phyloP scores from a whole-genome alignment of 139 green algal species.

The Parachlorella kessleri region DNA sequence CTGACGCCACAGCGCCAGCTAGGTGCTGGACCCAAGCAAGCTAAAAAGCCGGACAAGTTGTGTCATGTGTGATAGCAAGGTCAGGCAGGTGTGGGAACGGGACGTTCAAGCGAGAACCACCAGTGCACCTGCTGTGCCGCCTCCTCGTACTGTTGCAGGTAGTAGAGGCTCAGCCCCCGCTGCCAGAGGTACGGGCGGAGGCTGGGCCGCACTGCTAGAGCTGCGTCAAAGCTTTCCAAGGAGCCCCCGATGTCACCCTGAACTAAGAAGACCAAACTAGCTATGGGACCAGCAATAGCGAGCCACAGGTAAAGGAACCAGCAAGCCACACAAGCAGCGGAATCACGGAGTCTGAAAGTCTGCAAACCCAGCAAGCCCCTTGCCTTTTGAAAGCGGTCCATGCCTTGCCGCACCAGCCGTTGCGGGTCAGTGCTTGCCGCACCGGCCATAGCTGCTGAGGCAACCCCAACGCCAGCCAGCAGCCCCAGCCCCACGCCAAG shows the following conservation, averaged over 20 bases:
- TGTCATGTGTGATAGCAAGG: too few relatives aligned
- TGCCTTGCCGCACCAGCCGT: neutral
- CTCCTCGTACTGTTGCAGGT: constrained; percentile 61
- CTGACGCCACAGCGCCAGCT: too few relatives aligned
- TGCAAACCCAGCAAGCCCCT: too few relatives aligned
- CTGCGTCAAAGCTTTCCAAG: constrained; percentile 63
- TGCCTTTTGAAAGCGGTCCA: neutral
- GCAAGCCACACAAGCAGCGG: too few relatives aligned
- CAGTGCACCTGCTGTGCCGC: constrained; percentile 63
- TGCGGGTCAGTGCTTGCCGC: neutral
- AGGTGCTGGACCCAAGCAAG: too few relatives aligned
- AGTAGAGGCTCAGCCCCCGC: constrained; percentile 82
- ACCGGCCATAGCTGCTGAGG: neutral
- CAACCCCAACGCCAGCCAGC: neutral
- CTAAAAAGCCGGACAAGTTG: too few relatives aligned
- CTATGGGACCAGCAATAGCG: neutral
- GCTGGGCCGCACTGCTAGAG: constrained; percentile 34
- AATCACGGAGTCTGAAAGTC: too few relatives aligned
- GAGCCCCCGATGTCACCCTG: constrained; percentile 63
- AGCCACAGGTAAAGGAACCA: too few relatives aligned
- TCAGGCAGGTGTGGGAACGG: too few relatives aligned
- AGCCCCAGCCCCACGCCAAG: neutral
- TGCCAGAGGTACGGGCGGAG: constrained; percentile 56
- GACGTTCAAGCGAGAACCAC: too few relatives aligned
- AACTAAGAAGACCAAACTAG: neutral